phyloP scores from a whole-genome alignment of 306 rosid species.

The Vigna angularis region DNA sequence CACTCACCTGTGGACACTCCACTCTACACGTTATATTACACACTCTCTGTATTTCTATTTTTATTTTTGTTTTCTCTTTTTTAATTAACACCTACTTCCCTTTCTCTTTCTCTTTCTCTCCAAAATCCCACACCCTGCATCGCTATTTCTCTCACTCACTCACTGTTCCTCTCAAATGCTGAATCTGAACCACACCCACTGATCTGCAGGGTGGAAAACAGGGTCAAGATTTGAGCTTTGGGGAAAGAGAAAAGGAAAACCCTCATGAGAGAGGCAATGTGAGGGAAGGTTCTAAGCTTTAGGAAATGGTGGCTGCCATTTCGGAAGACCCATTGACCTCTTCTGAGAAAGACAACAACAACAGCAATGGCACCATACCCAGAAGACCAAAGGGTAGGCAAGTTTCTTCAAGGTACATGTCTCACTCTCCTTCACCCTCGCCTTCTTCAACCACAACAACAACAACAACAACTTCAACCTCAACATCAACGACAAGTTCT shows the following conservation, averaged over 20 bases:
- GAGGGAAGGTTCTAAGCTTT: slow-evolving; percentile 48
- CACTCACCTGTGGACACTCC: slow-evolving; percentile 35
- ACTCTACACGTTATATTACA: neutral
- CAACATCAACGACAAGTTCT: slow-evolving; percentile 64
- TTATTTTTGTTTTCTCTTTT: neutral
- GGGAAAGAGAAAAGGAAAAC: slow-evolving; percentile 25
- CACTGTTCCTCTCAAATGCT: slow-evolving; percentile 52
- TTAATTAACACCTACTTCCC: slow-evolving; percentile 50
- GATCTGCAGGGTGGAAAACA: slow-evolving; percentile 38
- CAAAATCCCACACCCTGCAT: slow-evolving; percentile 38
- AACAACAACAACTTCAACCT: slow-evolving; percentile 47
- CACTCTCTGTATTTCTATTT: neutral
- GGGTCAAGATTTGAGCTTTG: slow-evolving; percentile 35
- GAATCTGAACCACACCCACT: slow-evolving; percentile 56
- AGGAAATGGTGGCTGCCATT: slow-evolving; percentile 91
- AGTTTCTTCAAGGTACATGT: slow-evolving; percentile 96
- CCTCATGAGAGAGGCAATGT: slow-evolving; percentile 52
- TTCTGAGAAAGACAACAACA: slow-evolving; percentile 57
- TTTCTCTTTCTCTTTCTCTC: slow-evolving; percentile 46
- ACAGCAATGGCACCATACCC: slow-evolving; percentile 47
- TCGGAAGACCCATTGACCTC: slow-evolving; percentile 61
- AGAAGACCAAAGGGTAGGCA: slow-evolving; percentile 79
- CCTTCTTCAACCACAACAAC: slow-evolving; percentile 65
- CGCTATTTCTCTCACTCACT: slow-evolving; percentile 41
- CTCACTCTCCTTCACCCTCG: slow-evolving; percentile 83